Evolutionary conservation across 192 early-diverging fungal species (phyloP).

Genomic region (Allomyces arbusculus): DNA sequence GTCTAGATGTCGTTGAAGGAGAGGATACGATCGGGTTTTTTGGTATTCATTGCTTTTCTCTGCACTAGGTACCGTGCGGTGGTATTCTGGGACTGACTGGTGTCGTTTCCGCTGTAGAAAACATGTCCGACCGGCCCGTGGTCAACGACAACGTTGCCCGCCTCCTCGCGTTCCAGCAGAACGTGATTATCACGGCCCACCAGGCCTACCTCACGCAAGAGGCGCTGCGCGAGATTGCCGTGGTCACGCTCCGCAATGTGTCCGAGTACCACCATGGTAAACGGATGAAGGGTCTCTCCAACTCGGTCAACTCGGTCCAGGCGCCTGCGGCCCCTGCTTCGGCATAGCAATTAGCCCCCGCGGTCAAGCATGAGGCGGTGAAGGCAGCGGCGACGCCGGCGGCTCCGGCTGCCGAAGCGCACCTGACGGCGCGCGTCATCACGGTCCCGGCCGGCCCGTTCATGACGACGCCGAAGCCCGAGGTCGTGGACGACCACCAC

Average conservation of each 20-base stretch:
- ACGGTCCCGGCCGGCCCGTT: too few relatives aligned
- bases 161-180: constrained; percentile 15
- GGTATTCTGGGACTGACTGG: not conserved
- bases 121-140: constrained; percentile 13
- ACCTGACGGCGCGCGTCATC: too few relatives aligned
- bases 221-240: constrained; percentile 8
- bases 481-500: too few relatives aligned
- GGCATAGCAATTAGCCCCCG: too few relatives aligned
- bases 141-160: constrained; percentile 17
- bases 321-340: too few relatives aligned
- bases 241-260: not conserved
- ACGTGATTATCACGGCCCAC: constrained; percentile 23
- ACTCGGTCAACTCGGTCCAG: not conserved
- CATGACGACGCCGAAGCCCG: too few relatives aligned
- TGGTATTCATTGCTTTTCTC: too few relatives aligned
- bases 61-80: too few relatives aligned
- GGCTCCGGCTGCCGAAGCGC: too few relatives aligned
- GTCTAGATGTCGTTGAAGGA: constrained; percentile 29
- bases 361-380: too few relatives aligned
- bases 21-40: too few relatives aligned
- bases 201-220: constrained; percentile 28
- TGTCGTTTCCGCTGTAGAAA: constrained; percentile 2
- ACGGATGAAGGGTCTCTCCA: not conserved
- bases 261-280: not conserved
- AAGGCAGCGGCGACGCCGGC: too few relatives aligned